Evolutionary conservation across 129 eudicot genomes (phyloP), one percentile per base, ranked within the genome.

Genomic region (Flaveria sonorensis): DNA sequence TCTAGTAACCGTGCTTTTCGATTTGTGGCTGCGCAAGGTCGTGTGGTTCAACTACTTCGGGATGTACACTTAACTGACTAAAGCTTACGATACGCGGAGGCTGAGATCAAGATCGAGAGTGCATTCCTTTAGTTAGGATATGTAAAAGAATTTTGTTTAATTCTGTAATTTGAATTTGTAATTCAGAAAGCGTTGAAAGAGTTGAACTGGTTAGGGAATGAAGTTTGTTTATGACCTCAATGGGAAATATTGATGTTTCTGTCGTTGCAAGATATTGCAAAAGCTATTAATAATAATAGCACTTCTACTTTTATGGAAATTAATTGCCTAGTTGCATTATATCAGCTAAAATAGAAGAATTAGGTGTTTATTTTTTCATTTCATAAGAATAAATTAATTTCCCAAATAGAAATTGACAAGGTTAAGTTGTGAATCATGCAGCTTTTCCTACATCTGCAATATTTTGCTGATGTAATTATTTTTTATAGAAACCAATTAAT

Each of bases 131-230:
- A 39, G 61, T 47, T 5, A 60, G 81, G 36, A 77, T 36, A 52
- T 51, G 15, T 68, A 52, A 56, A 55, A 77, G 20, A 48, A 23
- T 77, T 55, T 68, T 77, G 81, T 40, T 77, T 55, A 6, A 26
- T 77, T 50, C 9, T 77, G 81, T 77, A 77, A 68, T 56, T 53
- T 42, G 6, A 77, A 77, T 40, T 55, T 68, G 39, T 68, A 39
- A 43, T 26, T 55, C 7, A 77, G 56, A 55, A 56, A 1, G 20
- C 28, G 20, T 20, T 21, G 28, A 20, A 56, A 56, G 63, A 20
- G 63, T 10, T 56, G 63, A 56, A 56, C 13, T 56, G 26, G n/a
- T 1, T 43, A 43, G 48, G 48, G 12, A 43, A 43, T 8, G 48
- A 43, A 43, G 48, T 12, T 12, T 47, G 52, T 47, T 47, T 47